Evolutionary conservation across 2,329 filamentous ascomycete genomes (phyloP), one percentile per base, ranked within the genome.

Genomic region (Fusarium zealandicum): DNA sequence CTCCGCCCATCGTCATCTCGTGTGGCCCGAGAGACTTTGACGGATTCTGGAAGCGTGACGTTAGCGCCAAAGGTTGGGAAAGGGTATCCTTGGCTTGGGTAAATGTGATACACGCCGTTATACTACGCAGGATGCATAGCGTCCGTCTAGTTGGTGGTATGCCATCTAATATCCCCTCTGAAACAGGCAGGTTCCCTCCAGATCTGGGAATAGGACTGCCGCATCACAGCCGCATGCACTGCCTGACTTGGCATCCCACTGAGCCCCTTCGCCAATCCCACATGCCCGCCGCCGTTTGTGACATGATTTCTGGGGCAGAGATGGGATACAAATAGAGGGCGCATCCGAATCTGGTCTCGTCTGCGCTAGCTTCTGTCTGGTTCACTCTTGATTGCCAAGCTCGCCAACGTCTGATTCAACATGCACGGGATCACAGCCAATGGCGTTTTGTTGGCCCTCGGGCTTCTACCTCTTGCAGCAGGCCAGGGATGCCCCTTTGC

Each of bases 401-500:
- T 35, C 45, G 22, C 32, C 20, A 14, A 31, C 22, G 31, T 27
- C 32, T 16, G 13, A 17, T 20, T 28, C 16, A 35, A 32, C 31
- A 65, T 65, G 63, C 63, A 62, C 33, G 45, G 18, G 10, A 45
- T 51, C 31, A 37, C 22, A 32, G 25, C 17, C 53, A n/a, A n/a
- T n/a, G n/a, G n/a, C n/a, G n/a, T 33, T 43, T 57, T 66, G n/a
- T n/a, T 65, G 30, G 63, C 63, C 40, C 35, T 51, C 16, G 49
- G 63, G 12, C 49, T 66, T 6, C 30, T 51, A n/a, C 51, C 63
- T 22, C 38, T 65, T 2, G 63, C 46, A 10, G 51, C 53, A 20
- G 61, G 37, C 22, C 41, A 62, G 9, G 20, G 44, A 11, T 65
- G 63, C 27, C 63, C 63, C 1, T 65, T 64, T 30, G 54, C 63